These are phyloP conservation scores for Rossbeevera mucosa DNA, from an alignment of 768 basidiomycete species.

Conservation along the genomic window DNA sequence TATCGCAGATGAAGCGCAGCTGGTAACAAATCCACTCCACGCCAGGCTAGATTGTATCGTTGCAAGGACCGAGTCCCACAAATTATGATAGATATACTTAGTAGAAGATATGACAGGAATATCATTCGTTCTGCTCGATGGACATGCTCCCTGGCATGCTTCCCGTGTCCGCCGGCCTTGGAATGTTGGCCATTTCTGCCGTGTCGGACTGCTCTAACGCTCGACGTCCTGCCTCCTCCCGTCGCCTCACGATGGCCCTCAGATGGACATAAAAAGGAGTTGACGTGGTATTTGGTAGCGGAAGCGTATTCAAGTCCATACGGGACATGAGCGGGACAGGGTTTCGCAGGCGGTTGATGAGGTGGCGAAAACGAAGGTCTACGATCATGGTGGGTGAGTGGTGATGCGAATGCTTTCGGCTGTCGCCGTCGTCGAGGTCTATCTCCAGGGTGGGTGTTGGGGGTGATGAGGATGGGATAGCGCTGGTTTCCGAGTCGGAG, in stretches of 20 bases:
- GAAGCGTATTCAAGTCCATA: constrained; percentile 37
- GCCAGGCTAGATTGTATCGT: constrained; percentile 1
- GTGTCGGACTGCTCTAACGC: constrained; percentile 20
- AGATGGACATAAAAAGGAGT: constrained; percentile 46
- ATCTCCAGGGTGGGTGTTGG: constrained; percentile 25
- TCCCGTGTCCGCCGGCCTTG: constrained; percentile 38
- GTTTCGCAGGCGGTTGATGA: constrained; percentile 54
- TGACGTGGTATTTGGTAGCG: constrained; percentile 58
- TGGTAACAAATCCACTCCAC: constrained; percentile 34
- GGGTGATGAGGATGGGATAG: constrained; percentile 21
- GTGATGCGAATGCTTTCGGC: constrained; percentile 19
- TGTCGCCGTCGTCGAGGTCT: constrained; percentile 15
- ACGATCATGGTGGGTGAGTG: constrained; percentile 47
- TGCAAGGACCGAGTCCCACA: constrained; percentile 8
- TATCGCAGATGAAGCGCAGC: constrained; percentile 50
- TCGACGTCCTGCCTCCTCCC: constrained; percentile 39
- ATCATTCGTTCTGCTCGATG: constrained; percentile 18
- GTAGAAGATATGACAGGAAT: constrained; percentile 6
- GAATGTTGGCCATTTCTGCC: constrained; percentile 21
- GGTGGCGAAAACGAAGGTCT: constrained; percentile 53
- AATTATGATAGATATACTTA: constrained; percentile 17
- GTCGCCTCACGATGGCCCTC: constrained; percentile 49
- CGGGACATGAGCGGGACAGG: constrained; percentile 40
- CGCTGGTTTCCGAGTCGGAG: constrained; percentile 39
- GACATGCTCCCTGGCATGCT: constrained; percentile 32